Evolutionary conservation across 805 yeast species (phyloP).

Genomic region (Wickerhamiella dianesei): DNA sequence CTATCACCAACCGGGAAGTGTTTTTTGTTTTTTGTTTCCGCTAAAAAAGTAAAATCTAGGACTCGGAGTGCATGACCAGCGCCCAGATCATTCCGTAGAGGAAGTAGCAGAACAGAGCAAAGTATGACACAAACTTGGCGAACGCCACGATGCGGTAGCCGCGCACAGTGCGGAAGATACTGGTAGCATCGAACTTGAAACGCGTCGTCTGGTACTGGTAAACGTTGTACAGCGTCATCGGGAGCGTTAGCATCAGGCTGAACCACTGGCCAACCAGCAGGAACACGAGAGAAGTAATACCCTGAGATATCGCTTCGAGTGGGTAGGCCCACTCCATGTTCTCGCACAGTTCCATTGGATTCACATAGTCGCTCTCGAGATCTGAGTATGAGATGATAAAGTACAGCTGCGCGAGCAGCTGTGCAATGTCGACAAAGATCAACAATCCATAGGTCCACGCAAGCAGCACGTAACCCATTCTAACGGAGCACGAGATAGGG

Average conservation of each 20-base stretch:
- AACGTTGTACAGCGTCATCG: conserved; percentile 70
- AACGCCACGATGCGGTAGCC: conserved; percentile 89
- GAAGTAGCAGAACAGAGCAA: conserved; percentile 87
- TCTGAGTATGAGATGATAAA: conserved; percentile 18
- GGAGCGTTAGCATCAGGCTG: conserved; percentile 67
- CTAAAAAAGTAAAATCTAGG: too few relatives aligned
- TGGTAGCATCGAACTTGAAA: conserved; percentile 90
- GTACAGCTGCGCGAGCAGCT: conserved; percentile 19
- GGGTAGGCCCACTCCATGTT: conserved; percentile 52
- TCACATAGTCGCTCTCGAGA: conserved; percentile 74
- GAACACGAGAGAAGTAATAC: conserved; percentile 49
- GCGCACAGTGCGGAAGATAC: conserved; percentile 85
- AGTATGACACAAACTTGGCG: conserved; percentile 79
- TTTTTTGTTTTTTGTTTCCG: neutral
- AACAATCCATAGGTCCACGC: conserved; percentile 16
- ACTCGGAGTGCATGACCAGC: conserved; percentile 14
- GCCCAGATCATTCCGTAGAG: conserved; percentile 74
- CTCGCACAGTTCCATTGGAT: conserved; percentile 92
- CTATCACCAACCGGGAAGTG: neutral
- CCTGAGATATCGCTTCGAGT: conserved; percentile 74
- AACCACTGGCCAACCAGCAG: conserved; percentile 87
- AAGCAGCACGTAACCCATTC: conserved; percentile 2
- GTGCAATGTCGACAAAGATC: conserved; percentile 17
- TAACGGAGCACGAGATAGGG: neutral
- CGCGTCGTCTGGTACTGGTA: conserved; percentile 67